A percentile compares a stretch with the other conserved stretches of the same genome.
Conservation (phyloP, 768 basidiomycete genomes). For the Russula vinacea region DNA sequence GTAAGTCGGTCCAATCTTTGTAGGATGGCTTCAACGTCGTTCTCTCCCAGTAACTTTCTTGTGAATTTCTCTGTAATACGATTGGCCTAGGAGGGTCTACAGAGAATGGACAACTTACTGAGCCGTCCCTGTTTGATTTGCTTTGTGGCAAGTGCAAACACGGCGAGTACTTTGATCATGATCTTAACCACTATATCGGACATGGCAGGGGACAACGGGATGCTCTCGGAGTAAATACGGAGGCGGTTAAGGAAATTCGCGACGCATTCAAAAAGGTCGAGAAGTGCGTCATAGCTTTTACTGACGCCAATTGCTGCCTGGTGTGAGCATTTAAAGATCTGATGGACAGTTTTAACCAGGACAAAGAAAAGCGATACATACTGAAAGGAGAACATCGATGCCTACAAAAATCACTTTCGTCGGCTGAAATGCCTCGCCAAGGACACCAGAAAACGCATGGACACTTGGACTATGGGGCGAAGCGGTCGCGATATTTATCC, state of each 20-base stretch:
- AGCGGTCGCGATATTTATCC: not conserved
- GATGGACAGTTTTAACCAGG: no score
- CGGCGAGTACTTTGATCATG: not conserved
- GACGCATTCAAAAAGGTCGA: not conserved
- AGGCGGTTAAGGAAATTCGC: not conserved
- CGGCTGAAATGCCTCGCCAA: not conserved
- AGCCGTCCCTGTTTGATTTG: not conserved
- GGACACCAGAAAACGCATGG: not conserved
- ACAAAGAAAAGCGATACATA: not conserved
- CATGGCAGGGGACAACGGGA: not conserved
- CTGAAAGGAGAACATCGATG: not conserved
- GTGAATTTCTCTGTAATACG: not conserved
- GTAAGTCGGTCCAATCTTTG: not conserved
- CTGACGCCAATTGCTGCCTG: not conserved
- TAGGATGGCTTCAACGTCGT: not conserved
- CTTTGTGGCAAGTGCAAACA: constrained; percentile 1
- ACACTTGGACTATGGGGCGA: not conserved
- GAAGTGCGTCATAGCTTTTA: not conserved
- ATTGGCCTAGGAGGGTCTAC: not conserved
- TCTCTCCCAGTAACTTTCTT: not conserved
- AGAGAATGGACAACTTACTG: not conserved
- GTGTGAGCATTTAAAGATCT: not conserved
- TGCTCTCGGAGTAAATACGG: not conserved
- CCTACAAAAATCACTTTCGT: not conserved
- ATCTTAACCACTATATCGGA: not conserved